Evolutionary conservation across 768 basidiomycete species (phyloP), one percentile per base, ranked within the genome.

Genomic region (Xerocomellus intermedius): DNA sequence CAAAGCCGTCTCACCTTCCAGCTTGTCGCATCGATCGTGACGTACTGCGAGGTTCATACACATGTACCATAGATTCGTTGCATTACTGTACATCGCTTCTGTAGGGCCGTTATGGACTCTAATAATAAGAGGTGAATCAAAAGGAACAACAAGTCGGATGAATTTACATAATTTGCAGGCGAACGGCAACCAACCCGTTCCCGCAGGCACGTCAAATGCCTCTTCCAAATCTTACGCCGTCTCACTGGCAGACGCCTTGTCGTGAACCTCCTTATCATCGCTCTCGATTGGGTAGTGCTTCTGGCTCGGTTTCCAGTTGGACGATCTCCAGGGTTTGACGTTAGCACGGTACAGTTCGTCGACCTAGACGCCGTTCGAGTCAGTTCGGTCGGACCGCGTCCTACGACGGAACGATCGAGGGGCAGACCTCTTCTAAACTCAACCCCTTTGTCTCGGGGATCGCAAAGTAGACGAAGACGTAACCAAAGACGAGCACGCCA

Each of bases 361-460:
- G 56, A 89, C 84, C 83, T 84, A 28, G 4, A 17, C n/a, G n/a
- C n/a, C n/a, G n/a, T n/a, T n/a, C n/a, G n/a, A n/a, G n/a, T n/a
- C n/a, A n/a, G n/a, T n/a, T 17, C 17, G n/a, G 30, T 50, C 8
- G 5, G 13, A 41, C 24, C 17, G 10, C 4, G 4, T 28, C 10
- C 35, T 17, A n/a, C 33, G 26, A 28, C 8, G 28, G 30, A 24
- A n/a, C 14, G 22, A 33, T n/a, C 16, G 43, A 9, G 7, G 44
- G 21, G 42, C 36, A 2, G 52, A 82, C 84, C 77, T 88, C 86
- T 74, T 90, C 87, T 50, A 90, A 71, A 54, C 82, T 82, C 19
- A 91, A 77, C 14, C 87, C 87, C 67, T 82, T 90, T 8, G 89
- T 90, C 75, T 93, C 91, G 19, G 89, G 89, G 48, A 92, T 84